Percentiles rank a stretch among this genome's conserved stretches.
phyloP scores from a whole-genome alignment of 2,329 filamentous ascomycete species.

The Aspergillus transmontanensis region DNA sequence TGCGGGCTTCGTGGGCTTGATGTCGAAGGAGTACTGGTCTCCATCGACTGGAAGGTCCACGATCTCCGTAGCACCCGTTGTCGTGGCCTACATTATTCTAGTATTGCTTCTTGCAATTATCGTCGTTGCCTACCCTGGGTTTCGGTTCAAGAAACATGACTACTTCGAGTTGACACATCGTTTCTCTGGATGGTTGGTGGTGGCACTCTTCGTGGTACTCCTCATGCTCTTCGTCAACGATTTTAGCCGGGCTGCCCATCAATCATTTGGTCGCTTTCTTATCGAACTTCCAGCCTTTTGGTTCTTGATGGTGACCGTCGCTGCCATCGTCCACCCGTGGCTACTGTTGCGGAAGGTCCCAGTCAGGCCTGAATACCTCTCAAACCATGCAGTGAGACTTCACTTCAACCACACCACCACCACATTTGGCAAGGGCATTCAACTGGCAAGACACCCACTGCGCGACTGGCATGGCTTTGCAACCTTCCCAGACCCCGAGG shows the following conservation, averaged over 20 bases:
- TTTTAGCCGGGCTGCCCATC: slow-evolving; percentile 37
- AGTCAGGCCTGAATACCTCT: slow-evolving; percentile 69
- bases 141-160: slow-evolving; percentile 67
- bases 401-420: slow-evolving; percentile 67
- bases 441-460: slow-evolving; percentile 65
- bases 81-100: slow-evolving; percentile 61
- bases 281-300: slow-evolving; percentile 62
- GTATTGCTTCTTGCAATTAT: slow-evolving; percentile 62
- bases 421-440: slow-evolving; percentile 58
- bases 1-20: slow-evolving; percentile 37
- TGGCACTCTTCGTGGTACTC: slow-evolving; percentile 67
- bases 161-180: slow-evolving; percentile 72
- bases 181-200: slow-evolving; percentile 70
- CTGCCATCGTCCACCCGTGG: slow-evolving; percentile 73
- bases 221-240: slow-evolving; percentile 58
- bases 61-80: slow-evolving; percentile 45
- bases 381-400: slow-evolving; percentile 70
- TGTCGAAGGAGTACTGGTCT: slow-evolving; percentile 38
- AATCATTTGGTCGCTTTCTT: slow-evolving; percentile 43
- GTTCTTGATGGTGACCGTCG: slow-evolving; percentile 66
- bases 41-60: slow-evolving; percentile 18
- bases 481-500: slow-evolving; percentile 64
- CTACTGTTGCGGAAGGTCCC: slow-evolving; percentile 67
- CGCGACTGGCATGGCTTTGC: slow-evolving; percentile 77
- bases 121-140: slow-evolving; percentile 62